These are phyloP conservation scores for Starmera pachycereana DNA, from an alignment of 805 yeast species.

Conservation along the genomic window DNA sequence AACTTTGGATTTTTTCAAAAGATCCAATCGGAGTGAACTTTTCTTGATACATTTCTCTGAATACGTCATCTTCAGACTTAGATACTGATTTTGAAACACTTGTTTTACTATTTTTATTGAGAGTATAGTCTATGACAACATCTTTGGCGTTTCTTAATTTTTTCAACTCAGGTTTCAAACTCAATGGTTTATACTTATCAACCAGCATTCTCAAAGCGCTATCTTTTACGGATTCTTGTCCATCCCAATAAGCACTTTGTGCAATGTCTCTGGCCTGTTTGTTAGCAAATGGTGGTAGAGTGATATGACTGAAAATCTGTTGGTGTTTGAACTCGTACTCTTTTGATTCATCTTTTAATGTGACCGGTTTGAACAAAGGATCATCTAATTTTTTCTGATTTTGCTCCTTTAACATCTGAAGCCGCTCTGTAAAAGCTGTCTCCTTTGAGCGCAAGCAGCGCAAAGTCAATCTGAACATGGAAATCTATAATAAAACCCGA, in stretches of 20 bases:
- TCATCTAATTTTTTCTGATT: neutral
- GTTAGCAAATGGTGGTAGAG: slow-evolving; percentile 33
- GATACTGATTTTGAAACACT: neutral
- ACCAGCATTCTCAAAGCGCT: slow-evolving; percentile 43
- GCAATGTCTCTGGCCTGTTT: slow-evolving; percentile 40
- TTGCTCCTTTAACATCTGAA: neutral
- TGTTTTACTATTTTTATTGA: slow-evolving; percentile 21
- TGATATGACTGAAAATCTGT: slow-evolving; percentile 9
- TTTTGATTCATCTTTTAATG: neutral
- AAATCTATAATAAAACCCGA: no score
- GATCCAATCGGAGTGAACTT: slow-evolving; percentile 35
- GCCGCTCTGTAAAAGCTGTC: neutral
- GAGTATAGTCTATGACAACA: slow-evolving; percentile 49
- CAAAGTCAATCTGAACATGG: no score
- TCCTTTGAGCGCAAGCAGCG: neutral
- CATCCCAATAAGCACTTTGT: slow-evolving; percentile 46
- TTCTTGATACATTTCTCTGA: slow-evolving; percentile 53
- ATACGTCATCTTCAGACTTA: slow-evolving; percentile 32
- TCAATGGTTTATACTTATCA: slow-evolving; percentile 36
- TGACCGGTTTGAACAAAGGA: neutral
- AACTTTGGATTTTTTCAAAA: slow-evolving; percentile 37
- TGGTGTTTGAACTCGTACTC: neutral
- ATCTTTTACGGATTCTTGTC: slow-evolving; percentile 38
- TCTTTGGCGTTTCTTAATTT: slow-evolving; percentile 56
- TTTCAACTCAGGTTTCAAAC: slow-evolving; percentile 16